These are phyloP conservation scores for Jatropha curcas DNA, from an alignment of 345 rosid genomes.

Conservation along the genomic window DNA sequence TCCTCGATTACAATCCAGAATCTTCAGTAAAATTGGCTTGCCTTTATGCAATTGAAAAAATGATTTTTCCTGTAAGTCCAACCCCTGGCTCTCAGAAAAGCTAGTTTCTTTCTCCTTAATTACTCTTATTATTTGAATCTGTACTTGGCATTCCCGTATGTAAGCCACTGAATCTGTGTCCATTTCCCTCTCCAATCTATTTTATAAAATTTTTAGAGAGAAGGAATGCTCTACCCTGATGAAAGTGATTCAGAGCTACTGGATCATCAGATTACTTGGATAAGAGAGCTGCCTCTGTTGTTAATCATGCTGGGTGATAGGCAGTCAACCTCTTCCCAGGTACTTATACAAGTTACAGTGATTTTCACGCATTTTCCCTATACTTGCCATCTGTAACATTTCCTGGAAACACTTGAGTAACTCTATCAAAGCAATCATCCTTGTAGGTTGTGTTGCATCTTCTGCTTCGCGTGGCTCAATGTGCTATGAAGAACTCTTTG, in stretches of 20 bases:
- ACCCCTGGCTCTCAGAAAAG: not conserved
- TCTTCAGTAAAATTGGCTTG: conserved; percentile 66
- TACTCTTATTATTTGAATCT: not conserved
- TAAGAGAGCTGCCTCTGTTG: conserved; percentile 66
- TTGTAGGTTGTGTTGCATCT: conserved; percentile 67
- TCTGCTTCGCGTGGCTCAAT: conserved; percentile 65
- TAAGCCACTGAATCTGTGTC: not conserved
- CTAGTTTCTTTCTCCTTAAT: not conserved
- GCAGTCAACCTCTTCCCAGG: conserved; percentile 63
- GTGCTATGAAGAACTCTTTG: conserved; percentile 41
- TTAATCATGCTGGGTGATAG: conserved; percentile 59
- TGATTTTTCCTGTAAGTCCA: conserved; percentile 73
- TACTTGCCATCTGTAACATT: not conserved
- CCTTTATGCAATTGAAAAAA: conserved; percentile 55
- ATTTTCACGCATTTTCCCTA: not conserved
- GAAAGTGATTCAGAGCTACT: conserved; percentile 45
- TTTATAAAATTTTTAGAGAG: conserved; percentile 41
- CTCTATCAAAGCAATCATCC: conserved; percentile 15
- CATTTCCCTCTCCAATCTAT: not conserved
- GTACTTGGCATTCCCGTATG: not conserved
- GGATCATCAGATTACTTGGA: conserved; percentile 62
- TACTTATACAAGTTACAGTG: conserved; percentile 22
- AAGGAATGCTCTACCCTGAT: conserved; percentile 36
- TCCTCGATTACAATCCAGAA: conserved; percentile 58
- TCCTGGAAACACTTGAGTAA: not conserved